Conservation (phyloP, 352 stramenopile species). For the Pythium scleroteichum region DNA sequence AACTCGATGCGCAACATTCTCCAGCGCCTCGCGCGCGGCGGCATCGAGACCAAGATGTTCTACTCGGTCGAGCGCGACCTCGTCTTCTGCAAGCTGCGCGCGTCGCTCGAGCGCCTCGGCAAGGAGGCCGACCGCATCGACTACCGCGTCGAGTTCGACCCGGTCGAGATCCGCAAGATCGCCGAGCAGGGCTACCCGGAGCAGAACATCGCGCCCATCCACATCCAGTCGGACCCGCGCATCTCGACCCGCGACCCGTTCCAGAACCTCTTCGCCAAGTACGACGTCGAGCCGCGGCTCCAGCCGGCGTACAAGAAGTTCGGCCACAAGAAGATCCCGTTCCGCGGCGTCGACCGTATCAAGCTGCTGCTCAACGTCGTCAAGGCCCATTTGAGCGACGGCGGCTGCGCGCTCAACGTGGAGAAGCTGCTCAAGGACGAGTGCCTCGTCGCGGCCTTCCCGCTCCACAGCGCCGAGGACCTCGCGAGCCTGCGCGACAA, state of each 20-base stretch:
- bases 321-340: slow-evolving; percentile 64
- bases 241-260: slow-evolving; percentile 63
- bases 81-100: slow-evolving; percentile 79
- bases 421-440: slow-evolving; percentile 50
- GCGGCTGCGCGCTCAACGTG: slow-evolving; percentile 60
- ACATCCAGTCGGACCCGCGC: slow-evolving; percentile 47
- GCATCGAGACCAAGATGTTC: slow-evolving; percentile 86
- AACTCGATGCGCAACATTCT: slow-evolving; percentile 72
- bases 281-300: slow-evolving; percentile 64
- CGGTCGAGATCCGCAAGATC: slow-evolving; percentile 51
- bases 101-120: slow-evolving; percentile 57
- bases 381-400: slow-evolving; percentile 51
- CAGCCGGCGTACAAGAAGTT: slow-evolving; percentile 71
- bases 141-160: slow-evolving; percentile 80
- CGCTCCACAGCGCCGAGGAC: slow-evolving; percentile 58
- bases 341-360: slow-evolving; percentile 73
- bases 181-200: slow-evolving; percentile 56
- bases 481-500: slow-evolving; percentile 45
- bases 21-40: slow-evolving; percentile 59
- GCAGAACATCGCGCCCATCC: slow-evolving; percentile 63
- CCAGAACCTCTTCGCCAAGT: slow-evolving; percentile 79
- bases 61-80: slow-evolving; percentile 66
- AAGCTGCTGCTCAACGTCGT: slow-evolving; percentile 78
- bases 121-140: slow-evolving; percentile 78
- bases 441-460: slow-evolving; percentile 63